Conservation (phyloP, 768 basidiomycete genomes). For the Cystofilobasidium ferigula region DNA sequence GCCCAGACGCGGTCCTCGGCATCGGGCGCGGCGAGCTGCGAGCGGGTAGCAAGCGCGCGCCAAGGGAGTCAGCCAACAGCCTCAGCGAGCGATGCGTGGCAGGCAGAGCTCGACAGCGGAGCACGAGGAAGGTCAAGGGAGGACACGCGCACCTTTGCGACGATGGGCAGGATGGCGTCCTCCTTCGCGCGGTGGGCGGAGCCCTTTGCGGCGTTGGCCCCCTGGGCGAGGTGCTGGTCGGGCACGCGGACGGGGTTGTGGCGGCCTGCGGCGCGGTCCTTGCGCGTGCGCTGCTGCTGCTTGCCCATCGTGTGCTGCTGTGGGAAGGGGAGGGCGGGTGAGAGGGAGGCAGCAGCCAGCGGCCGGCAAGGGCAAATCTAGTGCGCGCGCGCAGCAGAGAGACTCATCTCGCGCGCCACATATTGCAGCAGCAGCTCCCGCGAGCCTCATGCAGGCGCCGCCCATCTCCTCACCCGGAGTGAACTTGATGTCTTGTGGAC, state of each 20-base stretch:
- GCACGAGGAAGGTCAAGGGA: neutral
- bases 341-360: too few relatives aligned
- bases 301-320: slow-evolving; percentile 60
- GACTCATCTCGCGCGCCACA: too few relatives aligned
- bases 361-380: too few relatives aligned
- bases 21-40: slow-evolving; percentile 44
- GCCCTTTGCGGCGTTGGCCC: slow-evolving; percentile 55
- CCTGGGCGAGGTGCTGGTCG: slow-evolving; percentile 77
- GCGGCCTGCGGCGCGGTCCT: slow-evolving; percentile 45
- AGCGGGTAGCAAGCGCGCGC: neutral
- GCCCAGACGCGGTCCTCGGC: slow-evolving; percentile 82
- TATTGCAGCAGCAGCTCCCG: too few relatives aligned
- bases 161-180: slow-evolving; percentile 70
- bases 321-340: neutral
- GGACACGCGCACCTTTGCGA: slow-evolving; percentile 60
- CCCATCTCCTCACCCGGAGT: too few relatives aligned
- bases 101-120: neutral
- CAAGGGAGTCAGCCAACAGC: neutral
- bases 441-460: too few relatives aligned
- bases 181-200: slow-evolving; percentile 51
- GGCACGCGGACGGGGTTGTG: slow-evolving; percentile 92
- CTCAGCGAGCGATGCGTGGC: neutral
- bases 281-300: slow-evolving; percentile 60
- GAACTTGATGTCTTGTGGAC: too few relatives aligned
- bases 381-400: too few relatives aligned